phyloP scores from a whole-genome alignment of 192 early-diverging fungal species.

The Pecoramyces ruminantium region DNA sequence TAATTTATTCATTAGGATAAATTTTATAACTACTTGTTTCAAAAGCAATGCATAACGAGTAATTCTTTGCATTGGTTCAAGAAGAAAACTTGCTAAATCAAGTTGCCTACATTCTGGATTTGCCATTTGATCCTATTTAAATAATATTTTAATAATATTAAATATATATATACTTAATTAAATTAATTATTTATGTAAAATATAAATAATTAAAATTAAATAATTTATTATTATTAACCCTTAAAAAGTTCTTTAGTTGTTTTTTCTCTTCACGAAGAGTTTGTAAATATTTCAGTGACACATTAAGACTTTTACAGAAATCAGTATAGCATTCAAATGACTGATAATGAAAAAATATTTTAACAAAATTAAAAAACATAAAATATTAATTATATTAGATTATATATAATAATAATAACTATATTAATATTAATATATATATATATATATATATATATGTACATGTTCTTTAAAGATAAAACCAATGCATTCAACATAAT shows the following conservation, averaged over 20 bases:
- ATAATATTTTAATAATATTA: too few relatives aligned
- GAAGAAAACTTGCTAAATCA: conserved; percentile 59
- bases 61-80: conserved; percentile 38
- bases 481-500: conserved; percentile 25
- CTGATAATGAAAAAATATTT: too few relatives aligned
- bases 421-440: conserved; percentile 8
- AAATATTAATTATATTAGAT: too few relatives aligned
- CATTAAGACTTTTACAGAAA: conserved; percentile 50
- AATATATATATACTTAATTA: too few relatives aligned
- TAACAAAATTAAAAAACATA: too few relatives aligned
- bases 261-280: conserved; percentile 26
- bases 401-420: too few relatives aligned
- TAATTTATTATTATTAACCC: conserved; percentile 20
- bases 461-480: conserved; percentile 18
- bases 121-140: conserved; percentile 27
- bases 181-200: too few relatives aligned
- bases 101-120: conserved; percentile 46
- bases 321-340: conserved; percentile 36
- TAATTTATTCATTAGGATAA: too few relatives aligned
- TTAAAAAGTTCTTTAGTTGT: conserved; percentile 37
- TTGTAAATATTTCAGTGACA: conserved; percentile 41
- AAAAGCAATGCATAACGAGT: conserved; percentile 37
- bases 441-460: conserved; percentile 2
- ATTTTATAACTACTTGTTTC: too few relatives aligned
- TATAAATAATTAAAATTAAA: too few relatives aligned